Evolutionary conservation across 441 rosid genomes (phyloP).

Genomic region (Syzygium syzygioides): DNA sequence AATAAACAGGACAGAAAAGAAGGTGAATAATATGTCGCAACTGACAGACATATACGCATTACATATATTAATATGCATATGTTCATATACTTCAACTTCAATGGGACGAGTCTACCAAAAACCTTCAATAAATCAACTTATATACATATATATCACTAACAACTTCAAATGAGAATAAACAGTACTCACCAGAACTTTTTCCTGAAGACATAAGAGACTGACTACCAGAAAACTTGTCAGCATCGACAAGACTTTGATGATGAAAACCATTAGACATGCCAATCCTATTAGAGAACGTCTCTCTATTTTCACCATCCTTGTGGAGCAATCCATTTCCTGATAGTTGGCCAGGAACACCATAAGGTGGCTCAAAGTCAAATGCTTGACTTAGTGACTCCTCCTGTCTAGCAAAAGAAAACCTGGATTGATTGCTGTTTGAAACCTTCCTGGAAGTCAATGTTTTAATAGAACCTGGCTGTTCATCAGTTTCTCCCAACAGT

Average conservation of each 20-base stretch:
- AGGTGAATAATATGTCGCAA: neutral
- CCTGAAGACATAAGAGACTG: slow-evolving; percentile 13
- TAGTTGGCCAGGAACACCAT: slow-evolving; percentile 9
- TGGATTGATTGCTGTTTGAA: slow-evolving; percentile 33
- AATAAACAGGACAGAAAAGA: neutral
- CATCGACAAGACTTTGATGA: slow-evolving; percentile 21
- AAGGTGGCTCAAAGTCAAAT: slow-evolving; percentile 17
- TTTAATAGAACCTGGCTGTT: slow-evolving; percentile 26
- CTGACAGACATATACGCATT: neutral
- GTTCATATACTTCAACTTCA: neutral
- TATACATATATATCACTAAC: neutral
- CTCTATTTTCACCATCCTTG: slow-evolving; percentile 20
- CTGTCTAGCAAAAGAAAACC: slow-evolving; percentile 62
- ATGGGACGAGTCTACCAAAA: neutral
- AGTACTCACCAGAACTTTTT: slow-evolving; percentile 32
- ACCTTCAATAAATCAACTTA: neutral
- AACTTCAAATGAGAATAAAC: neutral
- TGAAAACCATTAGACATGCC: slow-evolving; percentile 15
- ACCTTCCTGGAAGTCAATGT: slow-evolving; percentile 23
- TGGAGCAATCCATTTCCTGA: slow-evolving; percentile 15
- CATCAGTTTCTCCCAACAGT: slow-evolving; percentile 22
- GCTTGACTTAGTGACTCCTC: slow-evolving; percentile 26
- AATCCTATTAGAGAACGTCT: slow-evolving; percentile 17
- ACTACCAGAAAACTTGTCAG: slow-evolving; percentile 17
- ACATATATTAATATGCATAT: neutral